Conservation (phyloP, 768 basidiomycete genomes). For the Termitomyces sp. region DNA sequence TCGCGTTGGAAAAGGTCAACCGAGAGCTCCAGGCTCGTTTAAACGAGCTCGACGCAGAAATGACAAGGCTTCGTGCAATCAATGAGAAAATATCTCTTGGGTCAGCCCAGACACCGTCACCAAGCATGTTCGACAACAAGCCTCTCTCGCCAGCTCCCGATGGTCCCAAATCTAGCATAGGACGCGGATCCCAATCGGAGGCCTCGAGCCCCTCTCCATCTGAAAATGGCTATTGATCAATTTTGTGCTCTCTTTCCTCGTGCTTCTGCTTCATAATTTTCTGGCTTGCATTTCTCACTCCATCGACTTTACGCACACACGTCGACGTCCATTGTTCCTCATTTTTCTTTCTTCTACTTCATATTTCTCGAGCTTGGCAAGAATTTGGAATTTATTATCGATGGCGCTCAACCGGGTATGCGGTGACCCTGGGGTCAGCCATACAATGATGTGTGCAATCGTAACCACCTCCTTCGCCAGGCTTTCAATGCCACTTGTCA, state of each 20-base stretch:
- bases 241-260: constrained; percentile 7
- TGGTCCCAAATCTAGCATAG: constrained; percentile 42
- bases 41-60: constrained; percentile 59
- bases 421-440: constrained; percentile 15
- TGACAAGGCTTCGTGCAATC: constrained; percentile 61
- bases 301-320: constrained; percentile 18
- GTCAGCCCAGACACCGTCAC: constrained; percentile 49
- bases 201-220: constrained; percentile 53
- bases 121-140: constrained; percentile 43
- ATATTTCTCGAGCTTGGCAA: constrained; percentile 22
- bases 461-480: neutral
- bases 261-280: constrained; percentile 19
- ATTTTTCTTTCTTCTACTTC: constrained; percentile 22
- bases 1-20: constrained; percentile 65
- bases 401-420: constrained; percentile 12
- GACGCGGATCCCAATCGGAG: constrained; percentile 58
- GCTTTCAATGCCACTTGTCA: constrained; percentile 11
- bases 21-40: constrained; percentile 68
- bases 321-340: constrained; percentile 13
- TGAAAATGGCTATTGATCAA: constrained; percentile 38
- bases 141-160: constrained; percentile 67
- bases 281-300: constrained; percentile 26
- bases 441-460: constrained; percentile 20
- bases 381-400: constrained; percentile 22
- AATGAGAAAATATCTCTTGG: constrained; percentile 83